These are phyloP conservation scores for Naematelia aurantialba DNA, from an alignment of 768 basidiomycete species.

Conservation along the genomic window DNA sequence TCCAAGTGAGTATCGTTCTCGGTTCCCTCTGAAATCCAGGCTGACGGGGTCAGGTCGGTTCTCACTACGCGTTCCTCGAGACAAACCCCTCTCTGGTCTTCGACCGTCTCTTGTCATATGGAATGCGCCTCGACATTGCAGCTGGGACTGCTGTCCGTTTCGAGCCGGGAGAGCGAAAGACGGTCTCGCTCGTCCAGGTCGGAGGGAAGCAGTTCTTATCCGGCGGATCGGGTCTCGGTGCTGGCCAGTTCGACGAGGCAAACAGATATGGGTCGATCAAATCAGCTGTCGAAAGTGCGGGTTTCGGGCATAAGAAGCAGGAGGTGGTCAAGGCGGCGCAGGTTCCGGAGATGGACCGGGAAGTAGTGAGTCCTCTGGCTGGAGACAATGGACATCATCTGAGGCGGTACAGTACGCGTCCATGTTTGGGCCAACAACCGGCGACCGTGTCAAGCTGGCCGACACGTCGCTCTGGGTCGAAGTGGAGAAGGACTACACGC, in stretches of 20 bases:
- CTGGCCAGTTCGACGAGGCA: conserved; percentile 53
- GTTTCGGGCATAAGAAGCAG: conserved; percentile 64
- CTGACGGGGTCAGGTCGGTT: conserved; percentile 60
- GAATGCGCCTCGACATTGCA: conserved; percentile 72
- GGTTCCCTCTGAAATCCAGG: not conserved
- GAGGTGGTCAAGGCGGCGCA: conserved; percentile 54
- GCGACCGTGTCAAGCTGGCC: conserved; percentile 80
- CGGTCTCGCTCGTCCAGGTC: conserved; percentile 74
- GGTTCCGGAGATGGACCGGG: conserved; percentile 54
- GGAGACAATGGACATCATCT: not conserved
- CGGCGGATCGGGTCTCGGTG: conserved; percentile 74
- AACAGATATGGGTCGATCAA: conserved; percentile 21
- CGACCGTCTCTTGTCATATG: conserved; percentile 74
- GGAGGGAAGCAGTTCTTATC: conserved; percentile 67
- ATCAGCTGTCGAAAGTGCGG: conserved; percentile 56
- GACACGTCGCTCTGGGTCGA: conserved; percentile 89
- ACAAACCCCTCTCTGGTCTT: conserved; percentile 76
- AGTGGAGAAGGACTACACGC: conserved; percentile 82
- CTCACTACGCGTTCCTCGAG: conserved; percentile 92
- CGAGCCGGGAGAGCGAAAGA: conserved; percentile 85
- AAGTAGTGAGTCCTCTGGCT: conserved; percentile 40
- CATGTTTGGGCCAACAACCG: conserved; percentile 93
- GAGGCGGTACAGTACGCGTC: conserved; percentile 60
- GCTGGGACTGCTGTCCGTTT: conserved; percentile 95
- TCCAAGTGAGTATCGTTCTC: conserved; percentile 61